phyloP scores from a whole-genome alignment of 129 eudicot genomes.

The Scalesia atractyloides region DNA sequence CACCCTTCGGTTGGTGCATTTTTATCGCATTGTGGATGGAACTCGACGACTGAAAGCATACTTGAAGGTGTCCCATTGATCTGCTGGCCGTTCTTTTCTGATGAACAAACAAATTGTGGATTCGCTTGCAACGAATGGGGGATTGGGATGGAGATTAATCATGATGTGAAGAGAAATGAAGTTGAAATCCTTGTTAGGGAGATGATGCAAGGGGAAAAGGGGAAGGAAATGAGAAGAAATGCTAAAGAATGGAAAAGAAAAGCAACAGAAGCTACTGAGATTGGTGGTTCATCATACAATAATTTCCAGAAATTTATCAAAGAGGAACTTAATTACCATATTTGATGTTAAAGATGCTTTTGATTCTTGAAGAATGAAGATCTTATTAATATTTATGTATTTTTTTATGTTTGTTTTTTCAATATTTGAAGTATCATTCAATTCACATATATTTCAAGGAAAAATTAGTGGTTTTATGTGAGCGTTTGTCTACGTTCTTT shows the following conservation, averaged over 20 bases:
- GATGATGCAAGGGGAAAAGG: conserved; percentile 61
- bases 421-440: too few relatives aligned
- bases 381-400: background rate
- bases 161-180: conserved; percentile 57
- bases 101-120: conserved; percentile 59
- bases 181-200: conserved; percentile 51
- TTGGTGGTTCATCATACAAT: conserved; percentile 47
- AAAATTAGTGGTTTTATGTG: too few relatives aligned
- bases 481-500: too few relatives aligned
- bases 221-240: conserved; percentile 42
- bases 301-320: conserved; percentile 43
- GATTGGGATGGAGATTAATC: conserved; percentile 60
- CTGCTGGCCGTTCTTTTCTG: conserved; percentile 65
- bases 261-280: conserved; percentile 43
- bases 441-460: too few relatives aligned
- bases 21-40: conserved; percentile 66
- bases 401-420: background rate
- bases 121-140: conserved; percentile 53
- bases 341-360: background rate
- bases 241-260: conserved; percentile 55
- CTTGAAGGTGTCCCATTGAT: conserved; percentile 51
- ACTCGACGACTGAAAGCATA: conserved; percentile 48
- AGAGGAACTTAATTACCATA: conserved; percentile 23
- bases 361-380: background rate
- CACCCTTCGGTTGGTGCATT: conserved; percentile 53